Evolutionary conservation across 2,329 filamentous ascomycete species (phyloP).

Genomic region (Xylaria sp.): DNA sequence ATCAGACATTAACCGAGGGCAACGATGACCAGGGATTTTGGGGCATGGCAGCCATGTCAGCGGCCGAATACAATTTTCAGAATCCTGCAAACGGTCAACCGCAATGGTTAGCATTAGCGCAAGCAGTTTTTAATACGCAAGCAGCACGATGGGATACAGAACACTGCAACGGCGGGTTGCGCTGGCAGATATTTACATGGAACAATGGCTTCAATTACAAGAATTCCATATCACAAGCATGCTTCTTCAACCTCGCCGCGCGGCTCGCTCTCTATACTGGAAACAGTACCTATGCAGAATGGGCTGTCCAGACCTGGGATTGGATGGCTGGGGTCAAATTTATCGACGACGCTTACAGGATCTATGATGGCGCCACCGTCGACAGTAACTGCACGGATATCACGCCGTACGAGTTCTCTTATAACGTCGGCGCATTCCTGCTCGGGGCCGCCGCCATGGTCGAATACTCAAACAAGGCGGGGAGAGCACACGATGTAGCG

Average conservation of each 20-base stretch:
- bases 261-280: conserved; percentile 80
- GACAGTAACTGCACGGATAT: conserved; percentile 66
- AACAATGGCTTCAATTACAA: conserved; percentile 86
- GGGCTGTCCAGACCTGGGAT: conserved; percentile 78
- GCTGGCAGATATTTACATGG: conserved; percentile 87
- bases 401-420: conserved; percentile 73
- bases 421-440: conserved; percentile 74
- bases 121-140: conserved; percentile 85
- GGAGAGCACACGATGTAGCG: conserved; percentile 49
- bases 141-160: conserved; percentile 75
- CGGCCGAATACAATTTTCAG: conserved; percentile 75
- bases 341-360: conserved; percentile 66
- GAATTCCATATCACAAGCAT: conserved; percentile 71
- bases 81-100: conserved; percentile 66
- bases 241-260: conserved; percentile 71
- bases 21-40: conserved; percentile 83
- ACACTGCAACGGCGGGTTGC: conserved; percentile 77
- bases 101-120: conserved; percentile 76
- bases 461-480: conserved; percentile 62
- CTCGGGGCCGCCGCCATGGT: conserved; percentile 75
- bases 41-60: conserved; percentile 75
- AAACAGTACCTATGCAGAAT: conserved; percentile 79
- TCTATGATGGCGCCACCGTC: conserved; percentile 71
- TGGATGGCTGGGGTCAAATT: conserved; percentile 70
- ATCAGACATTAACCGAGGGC: conserved; percentile 74